Evolutionary conservation across 345 rosid species (phyloP).

Genomic region (Cardiospermum halicacabum): DNA sequence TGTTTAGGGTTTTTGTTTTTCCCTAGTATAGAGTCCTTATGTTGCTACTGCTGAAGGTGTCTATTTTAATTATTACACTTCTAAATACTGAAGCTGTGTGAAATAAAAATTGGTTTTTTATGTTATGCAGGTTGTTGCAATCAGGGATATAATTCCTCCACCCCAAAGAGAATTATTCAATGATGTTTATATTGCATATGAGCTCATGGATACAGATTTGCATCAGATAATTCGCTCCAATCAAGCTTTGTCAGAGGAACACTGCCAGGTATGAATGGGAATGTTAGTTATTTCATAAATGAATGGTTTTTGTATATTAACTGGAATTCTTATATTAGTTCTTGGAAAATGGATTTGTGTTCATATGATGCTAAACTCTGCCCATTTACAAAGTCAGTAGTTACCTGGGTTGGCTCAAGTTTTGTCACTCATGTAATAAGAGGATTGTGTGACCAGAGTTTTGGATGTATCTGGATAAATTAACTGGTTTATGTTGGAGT

Average conservation of each 20-base stretch:
- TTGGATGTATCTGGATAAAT: not conserved
- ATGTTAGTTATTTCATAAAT: not conserved
- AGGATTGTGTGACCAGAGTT: not conserved
- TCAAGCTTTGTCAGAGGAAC: slow-evolving; percentile 57
- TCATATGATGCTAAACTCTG: not conserved
- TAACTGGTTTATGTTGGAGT: not conserved
- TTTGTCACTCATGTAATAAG: not conserved
- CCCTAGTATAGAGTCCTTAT: not conserved
- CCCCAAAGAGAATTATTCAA: slow-evolving; percentile 56
- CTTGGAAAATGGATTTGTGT: too few relatives aligned
- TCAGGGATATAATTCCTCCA: slow-evolving; percentile 86
- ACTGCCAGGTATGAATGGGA: slow-evolving; percentile 56
- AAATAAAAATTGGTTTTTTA: slow-evolving; percentile 5
- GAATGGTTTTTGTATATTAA: too few relatives aligned
- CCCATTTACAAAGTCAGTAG: not conserved
- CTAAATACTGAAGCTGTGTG: not conserved
- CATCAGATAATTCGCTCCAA: slow-evolving; percentile 55
- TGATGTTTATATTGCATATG: slow-evolving; percentile 89
- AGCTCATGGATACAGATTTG: slow-evolving; percentile 75
- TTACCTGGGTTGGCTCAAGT: not conserved
- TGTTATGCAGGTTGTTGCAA: slow-evolving; percentile 70
- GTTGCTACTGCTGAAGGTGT: not conserved
- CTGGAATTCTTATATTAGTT: too few relatives aligned
- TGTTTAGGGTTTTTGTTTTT: not conserved
- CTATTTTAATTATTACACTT: not conserved